phyloP scores from a whole-genome alignment of 2,329 filamentous ascomycete genomes.

The Fusarium nanum region DNA sequence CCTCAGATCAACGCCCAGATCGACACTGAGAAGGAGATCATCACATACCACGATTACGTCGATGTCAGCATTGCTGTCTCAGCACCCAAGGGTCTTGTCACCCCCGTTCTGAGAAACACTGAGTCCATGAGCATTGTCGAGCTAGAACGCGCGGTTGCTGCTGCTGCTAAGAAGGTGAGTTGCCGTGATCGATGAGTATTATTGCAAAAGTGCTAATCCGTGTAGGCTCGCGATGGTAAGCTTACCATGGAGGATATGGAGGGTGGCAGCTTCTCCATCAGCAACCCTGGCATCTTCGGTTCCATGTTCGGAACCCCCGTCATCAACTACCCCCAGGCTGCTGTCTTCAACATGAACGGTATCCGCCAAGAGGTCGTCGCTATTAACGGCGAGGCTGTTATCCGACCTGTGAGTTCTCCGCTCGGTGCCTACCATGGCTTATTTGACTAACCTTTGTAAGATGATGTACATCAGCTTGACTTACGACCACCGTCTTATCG shows the following conservation, averaged over 20 bases:
- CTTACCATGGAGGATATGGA: slow-evolving; percentile 82
- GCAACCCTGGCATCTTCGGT: slow-evolving; percentile 81
- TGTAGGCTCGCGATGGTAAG: slow-evolving; percentile 75
- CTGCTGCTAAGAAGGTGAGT: slow-evolving; percentile 73
- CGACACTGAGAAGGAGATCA: slow-evolving; percentile 69
- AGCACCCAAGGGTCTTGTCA: slow-evolving; percentile 77
- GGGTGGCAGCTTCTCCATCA: slow-evolving; percentile 81
- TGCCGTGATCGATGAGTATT: no score
- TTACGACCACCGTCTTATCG: slow-evolving; percentile 67
- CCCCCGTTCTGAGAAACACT: slow-evolving; percentile 78
- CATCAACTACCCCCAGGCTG: slow-evolving; percentile 80
- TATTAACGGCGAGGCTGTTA: slow-evolving; percentile 63
- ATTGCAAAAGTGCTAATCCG: background rate
- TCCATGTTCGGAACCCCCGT: slow-evolving; percentile 68
- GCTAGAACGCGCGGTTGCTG: slow-evolving; percentile 66
- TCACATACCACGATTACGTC: slow-evolving; percentile 69
- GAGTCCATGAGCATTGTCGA: slow-evolving; percentile 57
- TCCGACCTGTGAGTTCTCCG: slow-evolving; percentile 50
- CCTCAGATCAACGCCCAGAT: slow-evolving; percentile 75
- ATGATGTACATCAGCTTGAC: slow-evolving; percentile 63
- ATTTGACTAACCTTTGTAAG: slow-evolving; percentile 27
- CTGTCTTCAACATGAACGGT: slow-evolving; percentile 70
- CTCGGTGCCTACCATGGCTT: slow-evolving; percentile 6
- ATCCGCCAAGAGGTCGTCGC: slow-evolving; percentile 66
- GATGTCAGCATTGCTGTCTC: slow-evolving; percentile 80